These are phyloP conservation scores for Lomentospora prolificans DNA, from an alignment of 2,329 filamentous ascomycete genomes.

Conservation along the genomic window DNA sequence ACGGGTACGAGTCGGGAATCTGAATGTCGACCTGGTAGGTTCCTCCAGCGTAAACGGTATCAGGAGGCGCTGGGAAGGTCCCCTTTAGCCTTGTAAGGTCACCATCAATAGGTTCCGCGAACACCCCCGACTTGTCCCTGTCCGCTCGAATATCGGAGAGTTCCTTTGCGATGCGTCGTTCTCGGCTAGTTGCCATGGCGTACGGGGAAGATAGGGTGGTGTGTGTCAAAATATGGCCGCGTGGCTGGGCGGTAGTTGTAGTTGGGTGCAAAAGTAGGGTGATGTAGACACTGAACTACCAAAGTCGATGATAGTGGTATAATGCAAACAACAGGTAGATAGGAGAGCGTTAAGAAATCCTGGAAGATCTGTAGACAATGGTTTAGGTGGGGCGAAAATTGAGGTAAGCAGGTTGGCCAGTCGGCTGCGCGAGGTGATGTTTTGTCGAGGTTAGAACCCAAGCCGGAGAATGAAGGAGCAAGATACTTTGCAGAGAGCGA, in stretches of 20 bases:
- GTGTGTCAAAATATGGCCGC: neutral
- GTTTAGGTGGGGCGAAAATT: neutral
- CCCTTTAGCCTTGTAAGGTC: slow-evolving; percentile 78
- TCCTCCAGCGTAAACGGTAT: slow-evolving; percentile 87
- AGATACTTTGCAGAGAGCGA: neutral
- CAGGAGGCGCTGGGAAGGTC: slow-evolving; percentile 75
- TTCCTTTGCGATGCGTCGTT: slow-evolving; percentile 63
- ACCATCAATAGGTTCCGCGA: slow-evolving; percentile 53
- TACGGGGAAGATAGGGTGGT: neutral
- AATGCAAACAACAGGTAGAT: neutral
- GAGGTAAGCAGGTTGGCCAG: no score
- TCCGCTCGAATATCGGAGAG: slow-evolving; percentile 67
- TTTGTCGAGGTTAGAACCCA: neutral
- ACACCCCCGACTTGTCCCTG: slow-evolving; percentile 62
- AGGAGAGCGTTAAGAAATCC: neutral
- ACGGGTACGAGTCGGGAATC: slow-evolving; percentile 85
- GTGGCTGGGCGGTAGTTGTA: neutral
- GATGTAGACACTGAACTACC: no score
- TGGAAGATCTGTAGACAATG: neutral
- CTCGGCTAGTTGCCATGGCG: slow-evolving; percentile 39
- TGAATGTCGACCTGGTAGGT: slow-evolving; percentile 73
- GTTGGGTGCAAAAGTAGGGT: no score
- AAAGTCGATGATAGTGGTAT: no score
- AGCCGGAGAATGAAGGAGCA: neutral
- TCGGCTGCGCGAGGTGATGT: neutral